These are phyloP conservation scores for Metschnikowia similis DNA, from an alignment of 805 yeast species.

Conservation along the genomic window DNA sequence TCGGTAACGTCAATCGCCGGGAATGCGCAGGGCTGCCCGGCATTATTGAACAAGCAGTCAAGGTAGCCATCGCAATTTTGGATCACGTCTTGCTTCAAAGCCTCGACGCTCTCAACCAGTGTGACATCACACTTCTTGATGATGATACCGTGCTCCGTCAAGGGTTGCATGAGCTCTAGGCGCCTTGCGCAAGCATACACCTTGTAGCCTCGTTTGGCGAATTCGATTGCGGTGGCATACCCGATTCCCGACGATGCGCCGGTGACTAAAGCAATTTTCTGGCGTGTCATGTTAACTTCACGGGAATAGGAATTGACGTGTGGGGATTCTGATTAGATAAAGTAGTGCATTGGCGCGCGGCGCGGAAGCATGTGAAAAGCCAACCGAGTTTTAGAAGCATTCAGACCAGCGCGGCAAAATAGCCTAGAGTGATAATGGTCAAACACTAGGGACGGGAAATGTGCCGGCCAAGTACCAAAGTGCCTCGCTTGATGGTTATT, in stretches of 20 bases:
- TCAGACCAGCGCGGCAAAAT: no score
- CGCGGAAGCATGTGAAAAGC: no score
- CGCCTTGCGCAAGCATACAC: slow-evolving; percentile 78
- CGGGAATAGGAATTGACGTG: no score
- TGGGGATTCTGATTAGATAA: no score
- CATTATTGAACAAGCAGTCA: slow-evolving; percentile 68
- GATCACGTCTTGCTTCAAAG: slow-evolving; percentile 40
- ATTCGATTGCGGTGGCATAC: slow-evolving; percentile 40
- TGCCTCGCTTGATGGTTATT: no score
- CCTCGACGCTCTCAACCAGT: slow-evolving; percentile 41
- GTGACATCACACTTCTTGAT: slow-evolving; percentile 58
- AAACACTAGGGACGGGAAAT: no score
- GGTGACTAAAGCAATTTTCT: slow-evolving; percentile 50
- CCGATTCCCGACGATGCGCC: slow-evolving; percentile 65
- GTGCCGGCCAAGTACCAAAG: no score
- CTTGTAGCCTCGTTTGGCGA: slow-evolving; percentile 47
- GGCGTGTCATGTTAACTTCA: slow-evolving; percentile 7
- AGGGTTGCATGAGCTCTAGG: slow-evolving; percentile 52
- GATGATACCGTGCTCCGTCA: slow-evolving; percentile 42
- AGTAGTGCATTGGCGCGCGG: no score
- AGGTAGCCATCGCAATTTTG: slow-evolving; percentile 44
- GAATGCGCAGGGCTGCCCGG: slow-evolving; percentile 69
- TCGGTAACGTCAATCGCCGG: slow-evolving; percentile 67
- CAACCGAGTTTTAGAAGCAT: no score
- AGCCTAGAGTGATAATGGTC: no score